These are phyloP conservation scores for Ajuga reptans DNA, from an alignment of 305 asterid genomes.

Conservation along the genomic window DNA sequence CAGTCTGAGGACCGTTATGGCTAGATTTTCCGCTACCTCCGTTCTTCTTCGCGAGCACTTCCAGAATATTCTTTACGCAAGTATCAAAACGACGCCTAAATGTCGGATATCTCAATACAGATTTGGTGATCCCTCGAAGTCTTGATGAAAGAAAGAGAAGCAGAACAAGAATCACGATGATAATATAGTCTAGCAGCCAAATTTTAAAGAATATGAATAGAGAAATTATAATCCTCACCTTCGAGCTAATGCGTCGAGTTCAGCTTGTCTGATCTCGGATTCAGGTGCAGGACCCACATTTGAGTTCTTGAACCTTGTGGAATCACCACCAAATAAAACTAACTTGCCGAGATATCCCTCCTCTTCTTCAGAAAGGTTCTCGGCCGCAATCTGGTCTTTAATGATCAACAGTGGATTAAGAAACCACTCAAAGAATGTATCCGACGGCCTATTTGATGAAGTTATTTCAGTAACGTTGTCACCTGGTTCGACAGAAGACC, in stretches of 20 bases:
- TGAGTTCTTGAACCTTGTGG: slow-evolving; percentile 47
- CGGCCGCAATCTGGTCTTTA: slow-evolving; percentile 83
- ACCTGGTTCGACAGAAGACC: slow-evolving; percentile 32
- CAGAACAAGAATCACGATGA: neutral
- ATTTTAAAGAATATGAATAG: neutral
- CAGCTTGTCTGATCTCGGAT: slow-evolving; percentile 75
- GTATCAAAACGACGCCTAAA: slow-evolving; percentile 73
- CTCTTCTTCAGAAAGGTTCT: slow-evolving; percentile 61
- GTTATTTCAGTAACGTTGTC: slow-evolving; percentile 62
- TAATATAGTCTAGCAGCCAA: neutral
- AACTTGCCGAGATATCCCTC: slow-evolving; percentile 66
- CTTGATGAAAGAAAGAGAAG: slow-evolving; percentile 31
- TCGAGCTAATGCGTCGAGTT: slow-evolving; percentile 78
- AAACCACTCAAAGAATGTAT: slow-evolving; percentile 76
- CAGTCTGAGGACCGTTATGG: slow-evolving; percentile 19
- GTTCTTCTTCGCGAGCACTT: slow-evolving; percentile 54
- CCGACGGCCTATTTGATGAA: slow-evolving; percentile 70
- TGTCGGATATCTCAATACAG: slow-evolving; percentile 79
- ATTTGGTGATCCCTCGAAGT: slow-evolving; percentile 77
- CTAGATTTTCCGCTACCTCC: slow-evolving; percentile 23
- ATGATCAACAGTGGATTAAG: slow-evolving; percentile 79
- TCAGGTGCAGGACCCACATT: slow-evolving; percentile 44
- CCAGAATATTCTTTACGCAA: slow-evolving; percentile 45
- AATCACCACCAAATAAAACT: slow-evolving; percentile 54
- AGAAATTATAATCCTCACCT: slow-evolving; percentile 44